These are phyloP conservation scores for Platanthera guangdongensis DNA, from an alignment of 106 monocot species.

Conservation along the genomic window DNA sequence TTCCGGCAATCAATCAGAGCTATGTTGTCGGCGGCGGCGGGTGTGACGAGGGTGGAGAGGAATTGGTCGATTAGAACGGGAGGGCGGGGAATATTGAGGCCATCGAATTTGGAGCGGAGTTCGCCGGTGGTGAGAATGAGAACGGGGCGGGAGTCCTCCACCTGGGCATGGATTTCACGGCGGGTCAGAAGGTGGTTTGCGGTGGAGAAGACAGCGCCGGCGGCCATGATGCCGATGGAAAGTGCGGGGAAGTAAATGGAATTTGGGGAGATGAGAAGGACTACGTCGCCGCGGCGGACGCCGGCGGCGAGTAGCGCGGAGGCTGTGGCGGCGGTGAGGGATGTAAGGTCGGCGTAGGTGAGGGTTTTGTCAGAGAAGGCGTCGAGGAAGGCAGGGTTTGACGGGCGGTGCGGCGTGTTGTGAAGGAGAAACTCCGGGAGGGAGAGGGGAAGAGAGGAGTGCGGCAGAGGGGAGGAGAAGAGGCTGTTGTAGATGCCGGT, in stretches of 20 bases:
- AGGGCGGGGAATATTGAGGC: conserved; percentile 4
- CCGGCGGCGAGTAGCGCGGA: conserved; percentile 12
- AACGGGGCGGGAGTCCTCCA: conserved; percentile 33
- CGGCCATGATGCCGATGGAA: conserved; percentile 50
- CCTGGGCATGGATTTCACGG: conserved; percentile 39
- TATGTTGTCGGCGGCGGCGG: background rate
- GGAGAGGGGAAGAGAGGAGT: conserved; percentile 2
- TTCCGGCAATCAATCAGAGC: background rate
- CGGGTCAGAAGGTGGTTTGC: conserved; percentile 58
- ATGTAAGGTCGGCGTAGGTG: conserved; percentile 30
- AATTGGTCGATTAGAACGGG: conserved; percentile 31
- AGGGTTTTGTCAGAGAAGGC: conserved; percentile 32
- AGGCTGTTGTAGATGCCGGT: conserved; percentile 30
- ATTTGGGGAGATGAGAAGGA: conserved; percentile 44
- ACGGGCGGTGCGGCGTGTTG: background rate
- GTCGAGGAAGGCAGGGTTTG: conserved; percentile 56
- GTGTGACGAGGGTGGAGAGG: conserved; percentile 12
- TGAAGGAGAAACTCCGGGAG: conserved; percentile 39
- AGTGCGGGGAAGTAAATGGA: conserved; percentile 48
- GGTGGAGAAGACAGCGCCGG: conserved; percentile 52
- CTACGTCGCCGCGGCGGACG: conserved; percentile 33
- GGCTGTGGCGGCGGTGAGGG: conserved; percentile 21
- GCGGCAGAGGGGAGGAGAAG: conserved; percentile 11
- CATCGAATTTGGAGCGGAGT: conserved; percentile 22
- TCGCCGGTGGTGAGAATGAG: conserved; percentile 46